Evolutionary conservation across 768 basidiomycete species (phyloP), one percentile per base, ranked within the genome.

Genomic region (Tricholoma sp.): DNA sequence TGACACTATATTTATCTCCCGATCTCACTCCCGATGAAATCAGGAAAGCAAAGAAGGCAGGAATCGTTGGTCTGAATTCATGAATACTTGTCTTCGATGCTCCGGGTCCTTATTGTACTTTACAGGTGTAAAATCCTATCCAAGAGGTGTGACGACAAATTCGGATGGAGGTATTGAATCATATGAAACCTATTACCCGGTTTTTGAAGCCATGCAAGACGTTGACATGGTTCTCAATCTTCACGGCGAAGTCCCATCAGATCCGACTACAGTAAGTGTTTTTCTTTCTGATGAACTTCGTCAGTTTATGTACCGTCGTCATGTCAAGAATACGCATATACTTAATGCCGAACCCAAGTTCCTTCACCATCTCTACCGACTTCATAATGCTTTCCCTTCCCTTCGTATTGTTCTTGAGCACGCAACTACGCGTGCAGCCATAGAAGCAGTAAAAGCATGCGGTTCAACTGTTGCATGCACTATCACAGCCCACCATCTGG

Each of bases 361-460:
- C 74, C 79, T 98, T 16, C 88, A 90, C 0, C 94, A 98, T 71
- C 80, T 99, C 19, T 77, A 79, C 64, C 83, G 85, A 61, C 80
- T 98, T 39, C 92, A 98, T 66, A 72, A 74, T 52, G 79, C 82
- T 18, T 99, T 98, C 72, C 97, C 97, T 27, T 79, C 76, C 52
- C 83, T 99, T 50, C 88, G 93, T 49, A 98, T 99, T 61, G 96
- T 99, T 2, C 84, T 98, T 31, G 96, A 98, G 72, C 96, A 98
- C 65, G 96, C 95, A 22, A 98, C 96, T 0, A 95, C 94, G 2
- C 82, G 89, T 41, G 91, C 90, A 22, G 94, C 96, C 0, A 83
- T 98, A 11, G 92, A 94, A 61, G 81, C 85, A 14, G 94, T 97
- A 56, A 86, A 89, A 72, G 73, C 78, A 46, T 82, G 85, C 59